Base-by-base conservation (phyloP, 2,329 filamentous ascomycete species). In the Stagonosporopsis vannaccii region DNA sequence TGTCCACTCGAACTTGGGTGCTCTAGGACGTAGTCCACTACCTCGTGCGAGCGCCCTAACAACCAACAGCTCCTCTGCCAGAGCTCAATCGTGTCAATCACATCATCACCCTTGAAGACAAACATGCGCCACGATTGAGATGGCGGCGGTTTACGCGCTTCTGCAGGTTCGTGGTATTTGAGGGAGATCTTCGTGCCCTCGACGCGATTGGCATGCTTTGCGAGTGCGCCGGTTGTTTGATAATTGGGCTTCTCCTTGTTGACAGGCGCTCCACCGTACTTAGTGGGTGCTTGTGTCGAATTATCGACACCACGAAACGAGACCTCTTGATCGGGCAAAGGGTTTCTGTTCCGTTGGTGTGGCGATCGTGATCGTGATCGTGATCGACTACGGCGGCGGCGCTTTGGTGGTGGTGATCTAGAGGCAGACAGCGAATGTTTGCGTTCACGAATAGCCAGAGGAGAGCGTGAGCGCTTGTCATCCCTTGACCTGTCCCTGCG, bases 1-100 rank as follows among this genome's bases (percentile, higher is more conserved):
- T 99, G 95, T 76, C 96, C 96, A 74, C 92, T 96, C 69, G 92
- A 87, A 75, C 92, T 97, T 0, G 93, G 92, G 72, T 99, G 94
- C 71, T 96, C 92, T 7, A 96, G 85, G 2, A 86, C 80, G 54
- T 97, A 81, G 73, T 99, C 95, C 2, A 91, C 92, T 3, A 99
- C 89, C 5, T 88, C 80, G 49, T 84, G 76, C 67, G 97, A 93
- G 42, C 93, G 84, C 0, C 95, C 95, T 8, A 97, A 80, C 22
- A 99, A 80, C 95, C 95, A 99, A 79, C 92, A 97, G 70, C 89
- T 96, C 58, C 91, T 87, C 52, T 82, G 78, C 55, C 85, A 83
- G 44, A 99, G 81, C 56, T 92, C 87, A 20, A 97, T 82, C 1
- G 91, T 96, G 70, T 96, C 92, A 30, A 97, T 75, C 3, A 96